Evolutionary conservation across 164 flowering plant species (phyloP), one percentile per base, ranked within the genome.

Genomic region (Aristolochia fimbriata): DNA sequence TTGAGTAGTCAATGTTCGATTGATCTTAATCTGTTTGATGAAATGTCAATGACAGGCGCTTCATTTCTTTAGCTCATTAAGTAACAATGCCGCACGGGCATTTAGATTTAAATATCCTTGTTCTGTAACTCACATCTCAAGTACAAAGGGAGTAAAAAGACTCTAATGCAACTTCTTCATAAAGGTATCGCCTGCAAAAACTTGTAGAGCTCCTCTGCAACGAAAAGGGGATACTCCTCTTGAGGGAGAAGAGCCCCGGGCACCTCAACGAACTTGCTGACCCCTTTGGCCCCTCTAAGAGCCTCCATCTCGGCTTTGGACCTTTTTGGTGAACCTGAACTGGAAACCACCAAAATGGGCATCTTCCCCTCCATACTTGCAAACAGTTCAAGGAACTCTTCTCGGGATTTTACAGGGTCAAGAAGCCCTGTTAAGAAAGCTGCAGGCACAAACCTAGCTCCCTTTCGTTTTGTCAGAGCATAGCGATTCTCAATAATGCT

Each of bases 301-400:
- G 88, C 91, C 70, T 80, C 86, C 98, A 92, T 89, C 77, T 87
- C 97, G 3, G 94, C 96, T 72, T 90, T 93, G 22, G 97, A 93
- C 75, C 98, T 83, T 77, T 78, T 89, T 7, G 98, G 98, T 48
- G 92, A 58, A 16, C 80, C 72, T 37, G 80, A 16, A 4, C 86
- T 74, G 25, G 96, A 86, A 62, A 90, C 59, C 27, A 86, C 97
- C 16, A 89, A 66, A 67, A 85, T 67, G 0, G 90, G 88, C 3
- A 76, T 61, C 60, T 74, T 77, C 41, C 87, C 92, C 37, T 87
- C 85, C 68, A 89, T 64, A 9, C 63, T 70, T 9, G 83, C 82
- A 66, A 92, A 89, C 30, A 86, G 82, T 59, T 73, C 65, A 20
- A 87, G 72, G 59, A 89, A 92, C 60, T 89, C 97, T 55, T 84